Percentiles rank a stretch among this genome's conserved stretches.
phyloP scores from a whole-genome alignment of 768 basidiomycete genomes.

The Mycena floridula region DNA sequence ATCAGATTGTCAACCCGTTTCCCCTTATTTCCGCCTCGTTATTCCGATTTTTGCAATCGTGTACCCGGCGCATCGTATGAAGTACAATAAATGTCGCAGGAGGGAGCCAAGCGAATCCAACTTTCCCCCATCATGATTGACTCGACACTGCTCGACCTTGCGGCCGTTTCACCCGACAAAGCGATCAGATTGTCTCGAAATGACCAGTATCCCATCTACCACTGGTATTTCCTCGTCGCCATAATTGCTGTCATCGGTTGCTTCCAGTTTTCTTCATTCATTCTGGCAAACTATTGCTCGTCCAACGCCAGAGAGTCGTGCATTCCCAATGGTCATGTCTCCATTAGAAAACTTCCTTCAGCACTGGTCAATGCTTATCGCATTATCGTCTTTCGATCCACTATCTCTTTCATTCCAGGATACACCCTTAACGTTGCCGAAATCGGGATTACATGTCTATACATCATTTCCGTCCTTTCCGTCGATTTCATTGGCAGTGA shows the following conservation, averaged over 20 bases:
- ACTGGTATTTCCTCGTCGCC: constrained; percentile 35
- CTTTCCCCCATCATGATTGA: too few species aligned
- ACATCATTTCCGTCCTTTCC: constrained; percentile 28
- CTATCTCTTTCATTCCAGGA: constrained; percentile 21
- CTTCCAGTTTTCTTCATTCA: constrained; percentile 22
- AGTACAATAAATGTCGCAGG: too few species aligned
- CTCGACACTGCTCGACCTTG: too few species aligned
- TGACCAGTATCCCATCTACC: constrained; percentile 30
- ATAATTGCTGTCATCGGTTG: constrained; percentile 35
- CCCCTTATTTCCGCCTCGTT: too few species aligned
- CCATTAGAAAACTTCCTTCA: constrained; percentile 12
- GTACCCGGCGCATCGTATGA: too few species aligned
- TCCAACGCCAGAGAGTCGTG: too few species aligned
- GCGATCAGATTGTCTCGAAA: constrained; percentile 18
- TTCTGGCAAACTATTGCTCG: constrained; percentile 13
- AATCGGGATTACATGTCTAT: constrained; percentile 27
- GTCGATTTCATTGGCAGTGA: constrained; percentile 21
- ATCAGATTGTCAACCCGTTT: too few species aligned
- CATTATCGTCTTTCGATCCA: constrained; percentile 23
- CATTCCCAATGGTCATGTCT: too few species aligned
- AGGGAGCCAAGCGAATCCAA: too few species aligned
- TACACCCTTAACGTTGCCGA: constrained; percentile 37
- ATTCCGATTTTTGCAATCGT: too few species aligned
- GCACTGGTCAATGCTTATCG: constrained; percentile 19
- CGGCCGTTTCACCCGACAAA: constrained; percentile 18